Conservation (phyloP, 192 early-diverging fungal species). For the Entomortierella beljakovae region DNA sequence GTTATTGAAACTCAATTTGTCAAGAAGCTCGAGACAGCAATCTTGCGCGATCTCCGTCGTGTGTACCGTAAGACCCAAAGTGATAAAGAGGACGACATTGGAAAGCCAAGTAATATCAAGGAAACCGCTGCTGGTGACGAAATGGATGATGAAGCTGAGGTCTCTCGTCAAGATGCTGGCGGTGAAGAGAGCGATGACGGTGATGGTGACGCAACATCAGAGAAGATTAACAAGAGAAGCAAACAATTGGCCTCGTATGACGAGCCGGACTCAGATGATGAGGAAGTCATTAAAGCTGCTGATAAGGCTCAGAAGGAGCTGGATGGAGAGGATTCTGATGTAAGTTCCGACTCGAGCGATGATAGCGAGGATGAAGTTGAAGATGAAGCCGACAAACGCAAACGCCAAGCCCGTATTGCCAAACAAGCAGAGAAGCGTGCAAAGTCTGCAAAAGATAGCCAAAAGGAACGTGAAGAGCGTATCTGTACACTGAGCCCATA, state of each 20-base stretch:
- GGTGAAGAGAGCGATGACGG: slow-evolving; percentile 67
- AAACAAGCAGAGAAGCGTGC: slow-evolving; percentile 35
- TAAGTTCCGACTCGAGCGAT: slow-evolving; percentile 34
- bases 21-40: slow-evolving; percentile 76
- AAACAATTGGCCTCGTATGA: slow-evolving; percentile 82
- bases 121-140: slow-evolving; percentile 58
- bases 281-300: slow-evolving; percentile 59
- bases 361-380: slow-evolving; percentile 49
- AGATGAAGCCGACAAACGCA: slow-evolving; percentile 50
- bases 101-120: slow-evolving; percentile 47
- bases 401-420: slow-evolving; percentile 31
- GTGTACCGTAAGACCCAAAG: slow-evolving; percentile 54
- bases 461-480: slow-evolving; percentile 62
- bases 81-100: slow-evolving; percentile 45
- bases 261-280: slow-evolving; percentile 88
- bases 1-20: slow-evolving; percentile 83
- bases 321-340: slow-evolving; percentile 56
- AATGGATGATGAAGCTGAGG: slow-evolving; percentile 62
- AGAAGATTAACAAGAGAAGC: slow-evolving; percentile 68
- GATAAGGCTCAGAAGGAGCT: slow-evolving; percentile 52
- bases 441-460: slow-evolving; percentile 26
- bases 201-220: slow-evolving; percentile 81
- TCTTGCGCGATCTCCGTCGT: slow-evolving; percentile 84
- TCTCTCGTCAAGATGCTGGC: slow-evolving; percentile 34
- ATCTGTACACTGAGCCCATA: slow-evolving; percentile 70